phyloP scores from a whole-genome alignment of 495 filamentous ascomycete species.

The Neurospora sp. region DNA sequence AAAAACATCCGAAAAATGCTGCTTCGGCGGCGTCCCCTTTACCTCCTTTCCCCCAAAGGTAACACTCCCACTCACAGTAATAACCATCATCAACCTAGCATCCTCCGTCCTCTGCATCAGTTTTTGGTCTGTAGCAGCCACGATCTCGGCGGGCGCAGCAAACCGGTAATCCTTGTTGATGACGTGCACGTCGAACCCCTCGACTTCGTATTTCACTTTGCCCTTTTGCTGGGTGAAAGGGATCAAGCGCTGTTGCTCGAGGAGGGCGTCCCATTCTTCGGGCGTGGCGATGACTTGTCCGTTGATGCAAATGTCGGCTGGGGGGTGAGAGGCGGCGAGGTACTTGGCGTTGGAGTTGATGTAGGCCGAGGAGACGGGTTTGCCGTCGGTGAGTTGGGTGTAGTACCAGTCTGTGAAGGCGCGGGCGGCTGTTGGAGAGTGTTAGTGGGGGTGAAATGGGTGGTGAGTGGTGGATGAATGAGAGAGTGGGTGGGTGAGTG shows the following conservation, averaged over 20 bases:
- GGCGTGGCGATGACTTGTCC: conserved; percentile 25
- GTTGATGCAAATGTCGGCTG: conserved; percentile 39
- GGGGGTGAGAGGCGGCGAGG: conserved; percentile 16
- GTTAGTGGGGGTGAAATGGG: neutral
- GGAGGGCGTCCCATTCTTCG: conserved; percentile 28
- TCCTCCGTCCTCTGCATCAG: conserved; percentile 19
- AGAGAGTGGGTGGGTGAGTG: neutral
- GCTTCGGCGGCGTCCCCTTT: conserved; percentile 37
- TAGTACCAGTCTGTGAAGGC: conserved; percentile 35
- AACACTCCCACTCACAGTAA: conserved; percentile 59
- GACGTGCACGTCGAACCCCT: conserved; percentile 62
- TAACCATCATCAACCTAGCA: conserved; percentile 56
- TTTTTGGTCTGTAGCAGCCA: conserved; percentile 6
- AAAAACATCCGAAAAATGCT: conserved; percentile 65
- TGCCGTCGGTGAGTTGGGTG: conserved; percentile 22
- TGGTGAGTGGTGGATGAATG: conserved; percentile 3
- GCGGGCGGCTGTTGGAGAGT: conserved; percentile 20
- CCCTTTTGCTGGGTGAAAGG: neutral
- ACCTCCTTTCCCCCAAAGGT: conserved; percentile 5
- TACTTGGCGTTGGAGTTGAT: conserved; percentile 26
- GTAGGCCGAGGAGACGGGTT: conserved; percentile 26
- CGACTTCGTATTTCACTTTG: conserved; percentile 43
- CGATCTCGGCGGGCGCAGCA: conserved; percentile 20
- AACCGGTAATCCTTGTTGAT: conserved; percentile 54
- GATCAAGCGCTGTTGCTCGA: conserved; percentile 22